These are phyloP conservation scores for Penicillium olsonii DNA, from an alignment of 2,329 filamentous ascomycete genomes.

Conservation along the genomic window DNA sequence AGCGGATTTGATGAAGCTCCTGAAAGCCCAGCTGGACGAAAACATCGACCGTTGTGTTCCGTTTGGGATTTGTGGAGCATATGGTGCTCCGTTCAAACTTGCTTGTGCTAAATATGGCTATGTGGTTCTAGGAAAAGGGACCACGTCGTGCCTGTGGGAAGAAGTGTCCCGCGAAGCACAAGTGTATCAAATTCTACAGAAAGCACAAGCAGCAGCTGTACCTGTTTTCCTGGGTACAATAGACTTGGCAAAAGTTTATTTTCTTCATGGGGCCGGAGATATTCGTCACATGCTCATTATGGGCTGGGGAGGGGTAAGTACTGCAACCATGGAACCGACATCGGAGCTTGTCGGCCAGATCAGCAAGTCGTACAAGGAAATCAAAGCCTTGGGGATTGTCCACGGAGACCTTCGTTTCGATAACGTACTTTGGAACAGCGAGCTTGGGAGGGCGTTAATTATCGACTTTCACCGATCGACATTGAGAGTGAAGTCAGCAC, in stretches of 20 bases:
- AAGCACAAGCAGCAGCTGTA: slow-evolving; percentile 10
- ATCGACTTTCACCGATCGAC: too few relatives aligned
- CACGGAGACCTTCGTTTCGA: too few relatives aligned
- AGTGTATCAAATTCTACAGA: not conserved
- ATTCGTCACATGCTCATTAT: slow-evolving; percentile 36
- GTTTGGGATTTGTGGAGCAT: not conserved
- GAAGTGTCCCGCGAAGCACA: not conserved
- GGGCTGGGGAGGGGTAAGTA: slow-evolving; percentile 20
- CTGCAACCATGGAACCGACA: not conserved
- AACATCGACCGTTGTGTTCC: too few relatives aligned
- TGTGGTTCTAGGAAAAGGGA: not conserved
- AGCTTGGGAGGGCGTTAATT: too few relatives aligned
- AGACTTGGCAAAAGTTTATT: slow-evolving; percentile 23
- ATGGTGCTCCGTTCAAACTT: not conserved
- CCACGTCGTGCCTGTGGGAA: not conserved
- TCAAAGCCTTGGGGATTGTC: too few relatives aligned
- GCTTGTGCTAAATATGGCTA: not conserved
- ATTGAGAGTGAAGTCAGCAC: too few relatives aligned
- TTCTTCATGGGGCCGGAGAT: slow-evolving; percentile 28
- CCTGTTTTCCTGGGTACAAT: slow-evolving; percentile 16
- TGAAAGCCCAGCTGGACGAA: not conserved
- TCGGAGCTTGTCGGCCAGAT: too few relatives aligned
- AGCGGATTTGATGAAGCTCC: too few relatives aligned
- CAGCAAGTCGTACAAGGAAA: too few relatives aligned
- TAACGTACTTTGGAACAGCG: not conserved